A percentile compares a stretch with the other conserved stretches of the same genome.
These are phyloP conservation scores for Peltaster fructicola DNA, from an alignment of 2,329 filamentous ascomycete species.

Conservation along the genomic window DNA sequence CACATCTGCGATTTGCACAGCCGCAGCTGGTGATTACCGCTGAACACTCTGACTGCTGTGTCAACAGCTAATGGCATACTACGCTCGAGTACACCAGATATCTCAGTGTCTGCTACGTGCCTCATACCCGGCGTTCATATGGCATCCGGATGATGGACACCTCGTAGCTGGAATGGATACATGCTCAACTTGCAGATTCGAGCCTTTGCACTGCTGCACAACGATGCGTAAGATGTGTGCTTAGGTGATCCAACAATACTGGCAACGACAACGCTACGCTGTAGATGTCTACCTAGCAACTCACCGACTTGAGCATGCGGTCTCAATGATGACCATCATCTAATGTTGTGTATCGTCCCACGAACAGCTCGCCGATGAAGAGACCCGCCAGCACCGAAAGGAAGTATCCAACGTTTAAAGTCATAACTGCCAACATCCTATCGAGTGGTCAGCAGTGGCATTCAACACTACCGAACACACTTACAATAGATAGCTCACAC, in stretches of 20 bases:
- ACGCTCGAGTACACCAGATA: too few relatives aligned
- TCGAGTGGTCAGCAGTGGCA: slow-evolving; percentile 8
- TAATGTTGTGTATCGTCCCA: slow-evolving; percentile 48
- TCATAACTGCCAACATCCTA: slow-evolving; percentile 89
- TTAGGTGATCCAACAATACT: background rate
- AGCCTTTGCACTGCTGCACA: background rate
- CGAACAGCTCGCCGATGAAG: slow-evolving; percentile 69
- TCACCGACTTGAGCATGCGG: too few relatives aligned
- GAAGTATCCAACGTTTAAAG: slow-evolving; percentile 73
- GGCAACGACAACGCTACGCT: too few relatives aligned
- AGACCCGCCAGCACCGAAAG: slow-evolving; percentile 58
- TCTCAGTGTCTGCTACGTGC: too few relatives aligned
- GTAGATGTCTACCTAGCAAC: too few relatives aligned
- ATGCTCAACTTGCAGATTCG: slow-evolving; percentile 1
- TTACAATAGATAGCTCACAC: slow-evolving; percentile 71
- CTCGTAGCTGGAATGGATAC: too few relatives aligned
- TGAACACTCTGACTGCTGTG: too few relatives aligned
- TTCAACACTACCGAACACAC: slow-evolving; percentile 25
- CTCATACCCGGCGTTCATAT: too few relatives aligned
- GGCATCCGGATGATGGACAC: too few relatives aligned
- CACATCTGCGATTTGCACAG: too few relatives aligned
- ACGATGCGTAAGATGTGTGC: background rate
- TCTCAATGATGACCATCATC: slow-evolving; percentile 24
- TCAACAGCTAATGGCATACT: too few relatives aligned
- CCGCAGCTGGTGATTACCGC: too few relatives aligned